These are phyloP conservation scores for Pyricularia grisea DNA, from an alignment of 2,329 filamentous ascomycete genomes.

Conservation along the genomic window DNA sequence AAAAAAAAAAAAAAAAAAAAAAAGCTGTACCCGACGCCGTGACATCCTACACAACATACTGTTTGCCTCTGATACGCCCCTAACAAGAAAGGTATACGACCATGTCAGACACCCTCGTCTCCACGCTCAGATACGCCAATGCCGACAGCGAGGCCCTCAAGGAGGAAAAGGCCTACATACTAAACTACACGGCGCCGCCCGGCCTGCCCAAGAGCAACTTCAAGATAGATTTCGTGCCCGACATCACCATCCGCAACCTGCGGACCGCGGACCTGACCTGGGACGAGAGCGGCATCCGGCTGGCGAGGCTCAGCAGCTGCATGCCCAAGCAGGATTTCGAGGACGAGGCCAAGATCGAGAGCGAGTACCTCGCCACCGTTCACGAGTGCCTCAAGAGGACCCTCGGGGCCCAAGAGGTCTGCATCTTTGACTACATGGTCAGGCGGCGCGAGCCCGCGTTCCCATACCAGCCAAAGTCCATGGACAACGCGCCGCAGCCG, in stretches of 20 bases:
- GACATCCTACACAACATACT: no score
- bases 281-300: slow-evolving; percentile 8
- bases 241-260: slow-evolving; percentile 11
- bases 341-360: slow-evolving; percentile 10
- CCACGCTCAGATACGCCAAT: slow-evolving; percentile 9
- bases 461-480: slow-evolving; percentile 5
- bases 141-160: slow-evolving; percentile 5
- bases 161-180: slow-evolving; percentile 12
- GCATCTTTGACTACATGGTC: slow-evolving; percentile 11
- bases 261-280: slow-evolving; percentile 7
- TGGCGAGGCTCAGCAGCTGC: slow-evolving; percentile 7
- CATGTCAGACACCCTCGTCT: slow-evolving; percentile 4
- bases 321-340: slow-evolving; percentile 8
- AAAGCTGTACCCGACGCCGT: no score
- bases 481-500: slow-evolving; percentile 8
- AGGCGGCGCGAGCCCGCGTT: slow-evolving; percentile 8
- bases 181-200: slow-evolving; percentile 10
- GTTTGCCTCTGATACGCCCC: no score
- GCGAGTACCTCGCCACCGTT: slow-evolving; percentile 8
- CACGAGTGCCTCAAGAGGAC: slow-evolving; percentile 7
- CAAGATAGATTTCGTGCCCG: slow-evolving; percentile 8
- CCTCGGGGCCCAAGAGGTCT: slow-evolving; percentile 10
- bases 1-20: no score
- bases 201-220: slow-evolving; percentile 12
- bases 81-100: not conserved